A percentile compares a stretch with the other conserved stretches of the same genome.
Evolutionary conservation across 192 early-diverging fungal genomes (phyloP).

Genomic region (Piromyces sp.): DNA sequence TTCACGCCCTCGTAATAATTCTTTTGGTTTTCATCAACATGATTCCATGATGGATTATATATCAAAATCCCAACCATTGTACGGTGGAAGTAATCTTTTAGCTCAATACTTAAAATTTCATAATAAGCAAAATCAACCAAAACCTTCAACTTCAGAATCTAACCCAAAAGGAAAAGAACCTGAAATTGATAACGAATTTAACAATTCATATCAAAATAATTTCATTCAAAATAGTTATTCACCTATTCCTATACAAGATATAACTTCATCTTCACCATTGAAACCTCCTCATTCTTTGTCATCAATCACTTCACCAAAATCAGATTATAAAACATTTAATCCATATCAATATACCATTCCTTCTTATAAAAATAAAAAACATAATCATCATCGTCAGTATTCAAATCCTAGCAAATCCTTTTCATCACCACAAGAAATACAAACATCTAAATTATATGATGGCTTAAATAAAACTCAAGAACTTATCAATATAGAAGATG

Average conservation of each 20-base stretch:
- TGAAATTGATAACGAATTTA: too few relatives aligned
- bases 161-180: background rate
- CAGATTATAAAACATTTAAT: background rate
- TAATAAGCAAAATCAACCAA: background rate
- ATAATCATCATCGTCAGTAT: background rate
- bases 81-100: background rate
- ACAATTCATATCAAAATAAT: background rate
- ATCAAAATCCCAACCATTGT: background rate
- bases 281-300: background rate
- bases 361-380: background rate
- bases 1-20: background rate
- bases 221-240: background rate
- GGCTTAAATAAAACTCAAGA: background rate
- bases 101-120: background rate
- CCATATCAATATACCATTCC: background rate
- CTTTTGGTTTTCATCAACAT: background rate
- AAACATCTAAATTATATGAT: background rate
- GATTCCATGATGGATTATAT: background rate
- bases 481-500: background rate
- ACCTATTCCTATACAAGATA: background rate
- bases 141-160: too few relatives aligned
- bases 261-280: background rate
- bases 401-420: background rate
- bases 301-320: background rate
- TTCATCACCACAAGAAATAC: background rate